Percentiles rank a stretch among this genome's conserved stretches.
Conservation (phyloP, 805 yeast genomes). For the Barnettozyma californica region DNA sequence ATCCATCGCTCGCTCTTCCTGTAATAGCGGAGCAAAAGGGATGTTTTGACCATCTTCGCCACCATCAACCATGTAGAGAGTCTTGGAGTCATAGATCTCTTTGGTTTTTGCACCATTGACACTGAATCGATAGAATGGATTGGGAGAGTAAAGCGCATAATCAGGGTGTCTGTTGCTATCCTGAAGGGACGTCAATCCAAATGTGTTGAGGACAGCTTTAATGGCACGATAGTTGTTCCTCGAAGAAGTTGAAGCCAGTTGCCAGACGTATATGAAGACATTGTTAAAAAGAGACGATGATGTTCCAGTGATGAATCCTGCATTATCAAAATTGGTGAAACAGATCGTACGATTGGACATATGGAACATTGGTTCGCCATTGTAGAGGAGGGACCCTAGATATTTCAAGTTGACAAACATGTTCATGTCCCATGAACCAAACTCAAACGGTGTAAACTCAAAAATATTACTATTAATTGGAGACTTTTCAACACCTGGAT, state of each 20-base stretch:
- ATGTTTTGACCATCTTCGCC: constrained; percentile 75
- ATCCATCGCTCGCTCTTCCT: constrained; percentile 57
- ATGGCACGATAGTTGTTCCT: constrained; percentile 30
- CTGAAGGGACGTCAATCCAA: constrained; percentile 38
- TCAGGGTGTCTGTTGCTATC: constrained; percentile 42
- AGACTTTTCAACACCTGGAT: constrained; percentile 29
- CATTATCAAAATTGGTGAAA: constrained; percentile 48
- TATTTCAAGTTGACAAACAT: constrained; percentile 47
- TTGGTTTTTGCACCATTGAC: constrained; percentile 1
- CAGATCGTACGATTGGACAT: constrained; percentile 34
- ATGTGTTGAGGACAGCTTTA: constrained; percentile 34
- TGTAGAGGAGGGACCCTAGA: constrained; percentile 43
- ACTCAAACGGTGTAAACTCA: constrained; percentile 61
- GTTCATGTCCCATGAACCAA: constrained; percentile 61
- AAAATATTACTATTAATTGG: constrained; percentile 40
- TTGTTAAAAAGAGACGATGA: constrained; percentile 56
- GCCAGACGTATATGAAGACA: constrained; percentile 41
- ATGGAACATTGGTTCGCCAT: constrained; percentile 35
- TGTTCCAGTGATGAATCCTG: constrained; percentile 56
- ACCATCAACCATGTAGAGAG: constrained; percentile 60
- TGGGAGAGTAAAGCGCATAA: constrained; percentile 56
- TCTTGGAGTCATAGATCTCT: constrained; percentile 26
- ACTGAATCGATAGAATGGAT: constrained; percentile 45
- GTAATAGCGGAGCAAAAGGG: constrained; percentile 61
- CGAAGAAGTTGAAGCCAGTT: constrained; percentile 27